Conservation (phyloP, 306 rosid species). For the Fragaria nilgerrensis region DNA sequence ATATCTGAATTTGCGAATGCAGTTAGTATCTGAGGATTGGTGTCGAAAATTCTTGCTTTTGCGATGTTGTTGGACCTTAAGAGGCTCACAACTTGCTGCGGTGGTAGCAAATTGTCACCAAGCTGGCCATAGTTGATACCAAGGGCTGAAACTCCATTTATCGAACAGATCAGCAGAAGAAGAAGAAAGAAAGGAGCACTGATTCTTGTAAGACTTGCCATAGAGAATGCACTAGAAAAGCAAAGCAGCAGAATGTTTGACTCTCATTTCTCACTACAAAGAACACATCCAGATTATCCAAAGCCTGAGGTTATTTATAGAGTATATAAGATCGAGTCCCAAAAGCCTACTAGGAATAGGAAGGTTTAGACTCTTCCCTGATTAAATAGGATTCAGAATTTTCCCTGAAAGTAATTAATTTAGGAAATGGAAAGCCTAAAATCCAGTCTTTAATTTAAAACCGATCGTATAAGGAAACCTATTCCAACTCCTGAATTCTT, state of each 20-base stretch:
- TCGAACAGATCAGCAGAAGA: background rate
- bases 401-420: too few species aligned
- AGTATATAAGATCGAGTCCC: too few species aligned
- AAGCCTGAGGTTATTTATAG: background rate
- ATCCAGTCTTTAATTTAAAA: too few species aligned
- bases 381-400: too few species aligned
- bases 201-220: background rate
- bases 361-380: too few species aligned
- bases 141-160: slow-evolving; percentile 35
- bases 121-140: slow-evolving; percentile 92
- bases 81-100: slow-evolving; percentile 62
- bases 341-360: too few species aligned
- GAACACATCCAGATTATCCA: background rate
- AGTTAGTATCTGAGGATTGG: slow-evolving; percentile 63
- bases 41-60: slow-evolving; percentile 78
- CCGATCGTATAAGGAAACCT: background rate
- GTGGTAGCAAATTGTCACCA: slow-evolving; percentile 69
- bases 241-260: background rate
- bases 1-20: slow-evolving; percentile 70
- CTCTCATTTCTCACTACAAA: background rate
- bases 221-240: background rate
- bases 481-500: too few species aligned
- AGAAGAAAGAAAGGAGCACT: background rate
- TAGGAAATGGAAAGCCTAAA: too few species aligned
- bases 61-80: slow-evolving; percentile 49